These are phyloP conservation scores for Podospora tetraspora DNA, from an alignment of 495 filamentous ascomycete species.

Conservation along the genomic window DNA sequence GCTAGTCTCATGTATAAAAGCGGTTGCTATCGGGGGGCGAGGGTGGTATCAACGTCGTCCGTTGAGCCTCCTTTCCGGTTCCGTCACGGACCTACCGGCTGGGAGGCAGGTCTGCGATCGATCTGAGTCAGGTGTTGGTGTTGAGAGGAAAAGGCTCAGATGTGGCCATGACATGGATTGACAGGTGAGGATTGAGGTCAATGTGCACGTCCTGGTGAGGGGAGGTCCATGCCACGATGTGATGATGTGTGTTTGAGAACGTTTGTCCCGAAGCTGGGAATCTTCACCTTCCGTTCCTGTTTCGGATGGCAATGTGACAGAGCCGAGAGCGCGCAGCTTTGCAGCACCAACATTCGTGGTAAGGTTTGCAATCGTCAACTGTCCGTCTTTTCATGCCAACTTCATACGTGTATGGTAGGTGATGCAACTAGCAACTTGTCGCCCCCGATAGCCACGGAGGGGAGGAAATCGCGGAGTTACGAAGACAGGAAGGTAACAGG, in stretches of 20 bases:
- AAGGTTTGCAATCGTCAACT: background rate
- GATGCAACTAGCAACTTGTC: background rate
- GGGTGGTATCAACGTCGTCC: background rate
- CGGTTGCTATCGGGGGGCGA: background rate
- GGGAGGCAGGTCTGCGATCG: background rate
- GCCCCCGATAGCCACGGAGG: background rate
- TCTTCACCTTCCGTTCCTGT: background rate
- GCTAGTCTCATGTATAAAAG: background rate
- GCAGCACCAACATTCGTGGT: background rate
- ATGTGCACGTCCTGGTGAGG: background rate
- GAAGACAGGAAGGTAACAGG: background rate
- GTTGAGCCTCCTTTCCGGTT: background rate
- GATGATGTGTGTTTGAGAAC: background rate
- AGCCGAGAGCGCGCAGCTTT: background rate
- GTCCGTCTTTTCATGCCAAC: background rate
- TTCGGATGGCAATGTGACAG: background rate
- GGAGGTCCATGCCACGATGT: background rate
- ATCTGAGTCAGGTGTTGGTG: background rate
- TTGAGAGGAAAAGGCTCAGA: background rate
- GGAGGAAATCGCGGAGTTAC: background rate
- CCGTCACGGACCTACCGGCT: background rate
- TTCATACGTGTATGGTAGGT: background rate
- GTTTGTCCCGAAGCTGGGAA: background rate
- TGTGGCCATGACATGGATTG: background rate
- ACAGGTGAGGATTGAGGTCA: background rate